Evolutionary conservation across 257 asterid genomes (phyloP), one percentile per base, ranked within the genome.

Genomic region (Scutellaria barbata): DNA sequence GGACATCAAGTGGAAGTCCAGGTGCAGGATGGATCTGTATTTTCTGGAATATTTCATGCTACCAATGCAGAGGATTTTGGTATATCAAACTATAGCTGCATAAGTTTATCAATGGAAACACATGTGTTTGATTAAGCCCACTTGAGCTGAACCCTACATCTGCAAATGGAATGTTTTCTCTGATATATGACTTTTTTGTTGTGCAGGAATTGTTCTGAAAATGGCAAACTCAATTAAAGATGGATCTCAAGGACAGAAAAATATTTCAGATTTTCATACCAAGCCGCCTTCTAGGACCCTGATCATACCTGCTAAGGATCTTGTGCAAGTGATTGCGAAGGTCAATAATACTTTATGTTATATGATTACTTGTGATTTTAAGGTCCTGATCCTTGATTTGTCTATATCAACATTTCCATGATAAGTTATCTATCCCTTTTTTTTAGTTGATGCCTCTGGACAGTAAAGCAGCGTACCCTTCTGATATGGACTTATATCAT

Each of bases 1-100:
- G 98, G 98, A 68, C 95, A 88, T 72, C 92, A 87, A 69, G 98
- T 95, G 71, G 98, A 95, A 82, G 97, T 90, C 76, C 99, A 92
- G 82, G 87, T 90, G 85, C 48, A 11, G 60, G 95, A 92, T 78
- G 99, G 99, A 69, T 88, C 99, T 63, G 76, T 88, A 37, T 85
- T 77, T 77, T 85, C 93, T 68, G 98, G 99, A 76, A 83, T 95
- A 78, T 85, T 88, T 82, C 96, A 95, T 74, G 87, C 96, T 10
- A 86, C 89, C 68, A 79, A 86, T 80, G 85, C 88, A 6, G 98
- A 91, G 76, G 96, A 95, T 79, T 85, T 83, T 82, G 99, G 99
- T 92, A 89, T 25, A 80, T 53, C 7, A 13, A n/a, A 39, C 54
- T 48, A 60, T 46, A 25, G 66, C 78, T 43, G 56, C 50, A 16